These are phyloP conservation scores for Datura wrightii DNA, from an alignment of 257 asterid genomes.

Conservation along the genomic window DNA sequence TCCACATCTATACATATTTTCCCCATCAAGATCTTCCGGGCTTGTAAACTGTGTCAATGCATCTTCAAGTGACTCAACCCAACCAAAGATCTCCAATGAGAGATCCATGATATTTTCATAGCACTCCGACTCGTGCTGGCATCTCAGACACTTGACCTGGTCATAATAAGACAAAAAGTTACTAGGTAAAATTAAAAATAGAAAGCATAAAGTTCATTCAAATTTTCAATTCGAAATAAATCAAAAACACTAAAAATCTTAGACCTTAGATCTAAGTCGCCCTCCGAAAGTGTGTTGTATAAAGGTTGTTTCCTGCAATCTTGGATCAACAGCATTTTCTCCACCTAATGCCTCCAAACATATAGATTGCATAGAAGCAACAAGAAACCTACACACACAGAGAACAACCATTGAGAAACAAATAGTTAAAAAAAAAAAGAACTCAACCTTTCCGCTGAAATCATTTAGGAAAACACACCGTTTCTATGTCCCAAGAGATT, in stretches of 20 bases:
- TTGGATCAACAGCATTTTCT: constrained; percentile 68
- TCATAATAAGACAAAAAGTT: constrained; percentile 25
- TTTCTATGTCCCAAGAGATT: not conserved
- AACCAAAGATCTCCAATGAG: constrained; percentile 79
- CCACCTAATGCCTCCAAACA: constrained; percentile 85
- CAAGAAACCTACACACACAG: constrained; percentile 62
- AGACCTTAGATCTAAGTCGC: constrained; percentile 82
- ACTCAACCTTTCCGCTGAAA: not conserved
- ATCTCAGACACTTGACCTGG: constrained; percentile 82
- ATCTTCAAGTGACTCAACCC: constrained; percentile 82
- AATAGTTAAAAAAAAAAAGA: not conserved
- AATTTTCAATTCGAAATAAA: constrained; percentile 17
- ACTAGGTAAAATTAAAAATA: constrained; percentile 18
- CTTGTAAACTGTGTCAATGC: constrained; percentile 85
- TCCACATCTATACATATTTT: constrained; percentile 84
- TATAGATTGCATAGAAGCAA: constrained; percentile 92
- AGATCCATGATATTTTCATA: constrained; percentile 86
- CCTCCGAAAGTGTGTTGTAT: constrained; percentile 85
- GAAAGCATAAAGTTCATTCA: not conserved
- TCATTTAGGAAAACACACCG: not conserved
- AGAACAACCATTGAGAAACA: not conserved
- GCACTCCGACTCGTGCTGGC: constrained; percentile 75
- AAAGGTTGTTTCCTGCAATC: constrained; percentile 83
- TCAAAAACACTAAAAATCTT: not conserved
- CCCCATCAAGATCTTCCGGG: constrained; percentile 88